Conservation (phyloP, 306 rosid genomes). For the Vachellia pachyceras region DNA sequence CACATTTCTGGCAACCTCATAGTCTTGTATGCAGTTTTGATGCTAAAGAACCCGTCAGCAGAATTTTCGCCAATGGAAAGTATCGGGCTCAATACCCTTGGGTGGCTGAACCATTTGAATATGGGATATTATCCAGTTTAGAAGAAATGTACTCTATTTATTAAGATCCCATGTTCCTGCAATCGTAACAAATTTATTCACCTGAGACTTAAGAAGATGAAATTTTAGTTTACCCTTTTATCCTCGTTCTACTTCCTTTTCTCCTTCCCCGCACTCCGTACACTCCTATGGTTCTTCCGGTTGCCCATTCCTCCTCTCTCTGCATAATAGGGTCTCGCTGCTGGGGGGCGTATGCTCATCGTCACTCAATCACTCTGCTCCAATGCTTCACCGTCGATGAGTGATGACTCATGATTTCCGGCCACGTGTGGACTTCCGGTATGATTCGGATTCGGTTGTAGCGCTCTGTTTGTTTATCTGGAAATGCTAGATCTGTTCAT, state of each 20-base stretch:
- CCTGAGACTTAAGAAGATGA: no score
- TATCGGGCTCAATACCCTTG: no score
- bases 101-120: no score
- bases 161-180: no score
- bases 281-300: constrained; percentile 39
- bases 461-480: constrained; percentile 19
- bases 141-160: no score
- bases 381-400: not conserved
- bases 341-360: not conserved
- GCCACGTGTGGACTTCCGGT: constrained; percentile 52
- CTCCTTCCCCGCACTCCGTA: constrained; percentile 29
- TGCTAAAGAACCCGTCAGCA: no score
- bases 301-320: not conserved
- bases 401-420: constrained; percentile 37
- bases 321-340: not conserved
- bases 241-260: not conserved
- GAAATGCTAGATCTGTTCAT: constrained; percentile 53
- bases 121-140: no score
- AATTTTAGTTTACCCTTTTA: no score
- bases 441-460: constrained; percentile 44
- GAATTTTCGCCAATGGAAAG: no score
- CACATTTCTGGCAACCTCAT: no score
- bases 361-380: not conserved
- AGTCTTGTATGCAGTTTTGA: no score
- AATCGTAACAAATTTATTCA: no score